A percentile compares a stretch with the other conserved stretches of the same genome.
phyloP scores from a whole-genome alignment of 495 filamentous ascomycete genomes.

The Penicillium arizonense region DNA sequence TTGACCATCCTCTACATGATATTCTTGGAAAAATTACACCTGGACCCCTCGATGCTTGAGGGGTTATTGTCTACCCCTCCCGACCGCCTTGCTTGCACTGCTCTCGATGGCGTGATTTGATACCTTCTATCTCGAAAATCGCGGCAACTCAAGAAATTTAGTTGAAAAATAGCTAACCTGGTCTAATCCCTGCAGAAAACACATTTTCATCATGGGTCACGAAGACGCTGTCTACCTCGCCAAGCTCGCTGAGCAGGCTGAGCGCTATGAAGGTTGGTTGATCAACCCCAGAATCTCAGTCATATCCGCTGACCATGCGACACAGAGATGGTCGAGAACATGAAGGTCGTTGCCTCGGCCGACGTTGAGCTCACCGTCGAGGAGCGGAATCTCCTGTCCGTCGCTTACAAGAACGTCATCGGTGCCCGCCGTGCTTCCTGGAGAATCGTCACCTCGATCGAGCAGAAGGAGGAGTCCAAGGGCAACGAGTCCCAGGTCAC shows the following conservation, averaged over 20 bases:
- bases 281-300: not conserved
- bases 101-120: conserved; percentile 28
- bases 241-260: conserved; percentile 99
- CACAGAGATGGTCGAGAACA: conserved; percentile 99
- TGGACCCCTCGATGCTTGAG: not conserved
- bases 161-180: not conserved
- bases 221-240: conserved; percentile 99
- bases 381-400: conserved; percentile 98
- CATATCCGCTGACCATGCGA: conserved; percentile 20
- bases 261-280: conserved; percentile 96
- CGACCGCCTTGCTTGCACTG: conserved; percentile 22
- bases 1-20: not conserved
- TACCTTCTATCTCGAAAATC: conserved; percentile 5
- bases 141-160: not conserved
- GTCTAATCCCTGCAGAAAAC: conserved; percentile 24
- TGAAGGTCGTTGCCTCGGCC: conserved; percentile 97
- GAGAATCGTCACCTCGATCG: conserved; percentile 99
- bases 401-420: conserved; percentile 99
- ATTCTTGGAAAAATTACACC: not conserved
- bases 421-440: conserved; percentile 97
- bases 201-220: conserved; percentile 82
- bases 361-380: conserved; percentile 97
- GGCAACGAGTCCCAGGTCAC: conserved; percentile 90
- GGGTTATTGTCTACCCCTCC: conserved; percentile 24
- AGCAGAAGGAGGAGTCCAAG: conserved; percentile 99